Conservation (phyloP, 2,329 filamentous ascomycete genomes). For the Fusarium palustre region DNA sequence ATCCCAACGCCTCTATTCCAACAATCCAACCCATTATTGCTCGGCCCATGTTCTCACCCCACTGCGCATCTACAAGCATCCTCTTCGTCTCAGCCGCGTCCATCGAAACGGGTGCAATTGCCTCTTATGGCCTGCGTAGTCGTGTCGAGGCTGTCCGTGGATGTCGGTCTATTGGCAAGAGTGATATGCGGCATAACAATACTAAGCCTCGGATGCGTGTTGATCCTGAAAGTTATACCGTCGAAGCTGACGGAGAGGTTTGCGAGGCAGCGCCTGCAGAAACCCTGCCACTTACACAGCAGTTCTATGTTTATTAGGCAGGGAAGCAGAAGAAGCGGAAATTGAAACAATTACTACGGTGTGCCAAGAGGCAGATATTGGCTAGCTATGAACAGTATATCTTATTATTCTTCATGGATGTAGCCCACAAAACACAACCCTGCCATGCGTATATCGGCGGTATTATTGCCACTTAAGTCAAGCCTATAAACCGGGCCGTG, state of each 20-base stretch:
- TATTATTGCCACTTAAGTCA: constrained; percentile 1
- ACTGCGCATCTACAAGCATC: constrained; percentile 78
- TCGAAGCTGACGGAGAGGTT: constrained; percentile 83
- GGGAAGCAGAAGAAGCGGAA: background rate
- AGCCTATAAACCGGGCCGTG: constrained; percentile 4
- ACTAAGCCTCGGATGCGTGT: constrained; percentile 87
- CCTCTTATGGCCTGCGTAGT: constrained; percentile 81
- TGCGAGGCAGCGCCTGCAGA: constrained; percentile 79
- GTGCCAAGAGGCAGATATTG: background rate
- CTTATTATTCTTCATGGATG: constrained; percentile 11
- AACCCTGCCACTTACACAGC: constrained; percentile 79
- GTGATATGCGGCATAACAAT: constrained; percentile 92
- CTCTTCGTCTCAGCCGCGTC: constrained; percentile 85
- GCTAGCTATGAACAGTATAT: background rate
- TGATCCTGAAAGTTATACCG: constrained; percentile 89
- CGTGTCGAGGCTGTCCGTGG: constrained; percentile 82
- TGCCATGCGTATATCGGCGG: background rate
- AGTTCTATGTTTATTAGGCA: constrained; percentile 77
- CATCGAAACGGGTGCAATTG: constrained; percentile 73
- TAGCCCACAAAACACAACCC: background rate
- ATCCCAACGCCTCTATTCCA: constrained; percentile 86
- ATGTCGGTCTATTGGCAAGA: constrained; percentile 81
- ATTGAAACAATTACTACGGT: constrained; percentile 1
- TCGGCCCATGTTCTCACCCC: constrained; percentile 85
- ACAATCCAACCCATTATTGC: constrained; percentile 87